These are phyloP conservation scores for Hypoxylon sp. DNA, from an alignment of 2,329 filamentous ascomycete species.

Conservation along the genomic window DNA sequence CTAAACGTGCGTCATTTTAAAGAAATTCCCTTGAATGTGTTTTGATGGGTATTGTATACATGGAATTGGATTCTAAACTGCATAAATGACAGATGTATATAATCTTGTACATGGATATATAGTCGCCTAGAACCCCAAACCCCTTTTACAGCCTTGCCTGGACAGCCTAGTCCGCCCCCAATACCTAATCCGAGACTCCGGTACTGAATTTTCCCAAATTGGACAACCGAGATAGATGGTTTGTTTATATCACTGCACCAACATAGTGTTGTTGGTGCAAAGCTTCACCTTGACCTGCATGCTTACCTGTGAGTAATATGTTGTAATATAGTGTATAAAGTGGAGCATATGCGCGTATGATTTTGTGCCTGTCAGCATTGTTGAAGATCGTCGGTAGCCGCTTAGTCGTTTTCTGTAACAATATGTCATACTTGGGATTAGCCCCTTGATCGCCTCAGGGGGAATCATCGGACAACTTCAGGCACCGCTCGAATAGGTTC, in stretches of 20 bases:
- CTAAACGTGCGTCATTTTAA: neutral
- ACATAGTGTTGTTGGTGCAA: neutral
- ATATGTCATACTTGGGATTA: constrained; percentile 2
- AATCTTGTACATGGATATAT: constrained; percentile 23
- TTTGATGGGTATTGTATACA: neutral
- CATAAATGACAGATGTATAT: constrained; percentile 20
- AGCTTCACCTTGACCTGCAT: neutral
- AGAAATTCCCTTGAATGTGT: neutral
- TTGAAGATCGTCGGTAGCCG: neutral
- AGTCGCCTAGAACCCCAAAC: neutral
- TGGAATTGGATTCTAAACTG: neutral
- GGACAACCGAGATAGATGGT: neutral
- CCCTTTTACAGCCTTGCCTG: neutral
- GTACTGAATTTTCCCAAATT: neutral
- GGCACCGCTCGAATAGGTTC: constrained; percentile 46
- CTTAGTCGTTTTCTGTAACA: neutral
- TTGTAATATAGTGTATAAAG: neutral
- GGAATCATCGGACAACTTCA: constrained; percentile 40
- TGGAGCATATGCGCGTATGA: neutral
- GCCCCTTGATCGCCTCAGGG: constrained; percentile 1
- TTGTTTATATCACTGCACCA: neutral
- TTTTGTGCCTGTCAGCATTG: neutral
- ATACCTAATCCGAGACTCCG: constrained; percentile 3
- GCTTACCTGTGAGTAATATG: neutral
- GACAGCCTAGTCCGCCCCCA: neutral